Evolutionary conservation across 2,329 filamentous ascomycete species (phyloP).

Genomic region (Purpureocillium lavendulum): DNA sequence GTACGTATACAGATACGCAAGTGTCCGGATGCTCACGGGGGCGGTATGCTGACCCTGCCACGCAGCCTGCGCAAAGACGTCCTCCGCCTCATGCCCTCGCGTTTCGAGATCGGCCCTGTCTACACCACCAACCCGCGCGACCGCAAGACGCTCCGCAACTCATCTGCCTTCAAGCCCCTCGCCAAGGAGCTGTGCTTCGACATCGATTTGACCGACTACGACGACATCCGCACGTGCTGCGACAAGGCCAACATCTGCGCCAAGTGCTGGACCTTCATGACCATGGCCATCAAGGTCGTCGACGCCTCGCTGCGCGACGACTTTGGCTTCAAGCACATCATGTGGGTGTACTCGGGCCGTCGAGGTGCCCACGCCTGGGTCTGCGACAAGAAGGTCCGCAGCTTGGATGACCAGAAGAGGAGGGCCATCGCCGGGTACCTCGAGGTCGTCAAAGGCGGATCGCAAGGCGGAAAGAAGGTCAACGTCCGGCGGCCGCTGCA

Average conservation of each 20-base stretch:
- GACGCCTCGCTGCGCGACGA: conserved; percentile 83
- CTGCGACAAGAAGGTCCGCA: conserved; percentile 79
- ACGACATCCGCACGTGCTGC: conserved; percentile 93
- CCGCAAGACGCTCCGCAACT: conserved; percentile 76
- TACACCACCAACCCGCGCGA: conserved; percentile 92
- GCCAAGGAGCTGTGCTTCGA: conserved; percentile 96
- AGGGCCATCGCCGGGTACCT: conserved; percentile 82
- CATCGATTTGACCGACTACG: conserved; percentile 99
- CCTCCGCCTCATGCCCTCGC: conserved; percentile 75
- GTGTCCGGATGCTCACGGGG: neutral
- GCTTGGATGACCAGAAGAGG: conserved; percentile 78
- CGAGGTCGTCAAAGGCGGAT: conserved; percentile 79
- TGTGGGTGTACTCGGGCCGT: conserved; percentile 98
- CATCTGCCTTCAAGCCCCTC: conserved; percentile 74
- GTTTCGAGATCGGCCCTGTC: conserved; percentile 97
- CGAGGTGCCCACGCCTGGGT: conserved; percentile 98
- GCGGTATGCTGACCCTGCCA: conserved; percentile 6
- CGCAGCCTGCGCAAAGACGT: conserved; percentile 80
- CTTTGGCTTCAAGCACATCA: conserved; percentile 92
- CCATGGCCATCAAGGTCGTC: conserved; percentile 93
- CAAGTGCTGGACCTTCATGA: conserved; percentile 96
- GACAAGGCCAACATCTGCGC: conserved; percentile 86
- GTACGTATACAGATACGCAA: conserved; percentile 21
- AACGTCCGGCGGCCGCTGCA: conserved; percentile 80
- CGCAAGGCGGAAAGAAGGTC: conserved; percentile 79